phyloP scores from a whole-genome alignment of 495 filamentous ascomycete genomes.

The Penicillium salamii region DNA sequence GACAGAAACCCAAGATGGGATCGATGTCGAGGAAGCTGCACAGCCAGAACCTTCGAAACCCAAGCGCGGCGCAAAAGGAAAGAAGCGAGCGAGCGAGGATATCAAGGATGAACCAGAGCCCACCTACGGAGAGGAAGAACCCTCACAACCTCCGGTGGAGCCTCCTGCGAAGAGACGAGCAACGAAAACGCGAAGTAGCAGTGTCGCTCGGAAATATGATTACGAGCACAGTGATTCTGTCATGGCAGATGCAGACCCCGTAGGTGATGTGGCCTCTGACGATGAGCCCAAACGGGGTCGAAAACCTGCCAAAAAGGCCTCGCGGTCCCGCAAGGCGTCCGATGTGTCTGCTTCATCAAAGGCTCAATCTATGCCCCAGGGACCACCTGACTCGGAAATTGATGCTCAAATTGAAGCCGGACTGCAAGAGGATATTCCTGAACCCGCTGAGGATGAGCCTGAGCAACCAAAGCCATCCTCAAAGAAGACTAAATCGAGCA shows the following conservation, averaged over 20 bases:
- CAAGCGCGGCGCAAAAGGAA: conserved; percentile 51
- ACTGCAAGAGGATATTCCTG: conserved; percentile 38
- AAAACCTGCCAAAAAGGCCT: conserved; percentile 45
- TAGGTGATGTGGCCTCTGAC: conserved; percentile 19
- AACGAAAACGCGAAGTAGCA: conserved; percentile 50
- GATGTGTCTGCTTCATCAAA: conserved; percentile 46
- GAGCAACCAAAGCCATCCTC: conserved; percentile 33
- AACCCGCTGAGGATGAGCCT: conserved; percentile 10
- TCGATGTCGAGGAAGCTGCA: conserved; percentile 24
- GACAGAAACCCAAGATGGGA: conserved; percentile 35
- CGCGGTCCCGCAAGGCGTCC: conserved; percentile 53
- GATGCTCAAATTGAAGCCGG: conserved; percentile 68
- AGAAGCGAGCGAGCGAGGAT: conserved; percentile 66
- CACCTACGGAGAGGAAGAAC: conserved; percentile 14
- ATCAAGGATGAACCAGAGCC: conserved; percentile 43
- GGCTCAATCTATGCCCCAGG: conserved; percentile 29
- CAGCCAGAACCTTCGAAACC: conserved; percentile 34
- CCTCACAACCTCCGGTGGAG: conserved; percentile 41
- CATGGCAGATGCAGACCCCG: conserved; percentile 21
- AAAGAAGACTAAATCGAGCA: conserved; percentile 38
- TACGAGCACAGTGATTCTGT: conserved; percentile 16
- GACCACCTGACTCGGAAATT: conserved; percentile 62
- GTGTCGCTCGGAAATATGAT: conserved; percentile 22
- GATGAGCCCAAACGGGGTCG: conserved; percentile 36
- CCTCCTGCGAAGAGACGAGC: conserved; percentile 66